phyloP scores from a whole-genome alignment of 352 stramenopile species.

The Pythium pyrilobum region DNA sequence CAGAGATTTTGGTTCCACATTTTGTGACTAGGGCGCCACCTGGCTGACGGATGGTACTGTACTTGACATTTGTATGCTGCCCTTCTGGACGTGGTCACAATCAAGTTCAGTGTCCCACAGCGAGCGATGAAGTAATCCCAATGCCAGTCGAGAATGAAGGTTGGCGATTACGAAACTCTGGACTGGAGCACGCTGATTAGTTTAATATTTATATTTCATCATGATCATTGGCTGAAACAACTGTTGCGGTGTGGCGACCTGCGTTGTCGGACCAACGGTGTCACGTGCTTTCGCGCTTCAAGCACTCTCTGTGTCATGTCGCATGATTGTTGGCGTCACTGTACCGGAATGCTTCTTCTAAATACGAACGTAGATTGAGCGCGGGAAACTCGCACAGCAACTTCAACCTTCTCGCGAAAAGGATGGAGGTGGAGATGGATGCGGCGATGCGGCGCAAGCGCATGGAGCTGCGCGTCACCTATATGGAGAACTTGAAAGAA shows the following conservation, averaged over 20 bases:
- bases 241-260: slow-evolving; percentile 5
- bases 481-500: slow-evolving; percentile 15
- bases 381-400: slow-evolving; percentile 1
- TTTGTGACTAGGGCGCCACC: neutral
- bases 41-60: too few species aligned
- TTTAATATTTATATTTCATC: neutral
- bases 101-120: too few species aligned
- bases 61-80: neutral
- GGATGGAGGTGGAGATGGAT: neutral
- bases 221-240: neutral
- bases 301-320: slow-evolving; percentile 8
- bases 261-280: slow-evolving; percentile 7
- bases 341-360: neutral
- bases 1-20: neutral
- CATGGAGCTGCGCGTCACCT: slow-evolving; percentile 16
- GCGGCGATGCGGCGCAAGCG: slow-evolving; percentile 1
- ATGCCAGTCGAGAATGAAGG: slow-evolving; percentile 2
- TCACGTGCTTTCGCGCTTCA: slow-evolving; percentile 1
- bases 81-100: slow-evolving; percentile 1
- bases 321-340: slow-evolving; percentile 4
- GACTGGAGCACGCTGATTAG: slow-evolving; percentile 8
- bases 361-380: neutral
- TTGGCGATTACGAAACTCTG: neutral
- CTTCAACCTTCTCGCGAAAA: slow-evolving; percentile 8
- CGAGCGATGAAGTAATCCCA: too few species aligned